Percentiles rank a stretch among this genome's conserved stretches.
phyloP scores from a whole-genome alignment of 371 early-diverging fungal genomes.

The Mortierella sp. region DNA sequence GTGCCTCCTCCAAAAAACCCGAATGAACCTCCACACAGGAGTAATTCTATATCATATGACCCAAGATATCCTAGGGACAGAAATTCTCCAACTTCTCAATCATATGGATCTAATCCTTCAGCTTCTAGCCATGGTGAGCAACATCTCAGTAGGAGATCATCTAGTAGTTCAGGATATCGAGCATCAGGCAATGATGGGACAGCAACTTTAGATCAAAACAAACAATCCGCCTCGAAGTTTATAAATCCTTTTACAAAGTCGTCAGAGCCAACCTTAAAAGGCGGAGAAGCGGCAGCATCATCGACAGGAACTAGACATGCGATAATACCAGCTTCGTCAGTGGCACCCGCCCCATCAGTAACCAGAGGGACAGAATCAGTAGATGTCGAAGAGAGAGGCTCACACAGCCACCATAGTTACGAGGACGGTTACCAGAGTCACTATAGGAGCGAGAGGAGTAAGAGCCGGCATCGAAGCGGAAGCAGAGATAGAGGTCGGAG shows the following conservation, averaged over 20 bases:
- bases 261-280: not conserved
- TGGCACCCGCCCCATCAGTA: not conserved
- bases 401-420: not conserved
- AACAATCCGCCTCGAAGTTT: not conserved
- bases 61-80: too few species aligned
- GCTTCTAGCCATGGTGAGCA: too few species aligned
- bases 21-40: not conserved
- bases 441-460: constrained; percentile 3
- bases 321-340: not conserved
- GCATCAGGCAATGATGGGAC: not conserved
- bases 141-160: not conserved
- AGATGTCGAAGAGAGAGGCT: not conserved
- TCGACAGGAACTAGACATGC: not conserved
- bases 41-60: not conserved
- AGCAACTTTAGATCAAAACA: not conserved
- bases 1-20: not conserved
- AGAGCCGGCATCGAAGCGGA: constrained; percentile 10
- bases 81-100: too few species aligned
- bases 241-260: constrained; percentile 10
- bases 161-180: not conserved
- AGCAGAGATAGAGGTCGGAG: constrained; percentile 8
- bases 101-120: too few species aligned
- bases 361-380: not conserved
- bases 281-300: not conserved
- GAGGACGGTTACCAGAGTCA: not conserved